Conservation (phyloP, 805 yeast genomes). For the Millerozyma miso region DNA sequence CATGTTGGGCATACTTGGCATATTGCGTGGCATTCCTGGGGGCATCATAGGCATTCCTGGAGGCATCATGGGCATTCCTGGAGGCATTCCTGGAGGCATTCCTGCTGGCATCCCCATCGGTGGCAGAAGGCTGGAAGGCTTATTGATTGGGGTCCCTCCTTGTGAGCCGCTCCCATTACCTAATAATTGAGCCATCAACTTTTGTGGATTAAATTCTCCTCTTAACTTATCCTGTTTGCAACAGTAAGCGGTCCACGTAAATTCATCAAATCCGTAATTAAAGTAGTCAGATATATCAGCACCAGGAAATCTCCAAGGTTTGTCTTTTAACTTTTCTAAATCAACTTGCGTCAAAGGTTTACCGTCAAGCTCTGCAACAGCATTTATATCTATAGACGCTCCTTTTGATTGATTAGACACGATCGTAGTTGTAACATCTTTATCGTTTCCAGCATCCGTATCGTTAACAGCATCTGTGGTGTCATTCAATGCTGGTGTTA, state of each 20-base stretch:
- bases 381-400: slow-evolving; percentile 59
- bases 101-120: slow-evolving; percentile 22
- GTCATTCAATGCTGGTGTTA: slow-evolving; percentile 25
- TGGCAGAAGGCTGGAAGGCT: slow-evolving; percentile 16
- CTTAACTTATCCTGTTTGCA: slow-evolving; percentile 79
- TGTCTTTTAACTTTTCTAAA: slow-evolving; percentile 77
- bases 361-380: slow-evolving; percentile 72
- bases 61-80: slow-evolving; percentile 14
- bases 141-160: slow-evolving; percentile 1
- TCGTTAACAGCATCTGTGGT: slow-evolving; percentile 22
- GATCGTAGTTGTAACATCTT: slow-evolving; percentile 32
- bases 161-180: slow-evolving; percentile 21
- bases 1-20: slow-evolving; percentile 16
- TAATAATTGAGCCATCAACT: slow-evolving; percentile 63
- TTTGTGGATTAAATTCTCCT: slow-evolving; percentile 78
- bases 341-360: slow-evolving; percentile 77
- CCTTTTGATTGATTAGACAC: slow-evolving; percentile 30
- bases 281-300: slow-evolving; percentile 93
- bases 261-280: slow-evolving; percentile 94
- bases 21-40: slow-evolving; percentile 10
- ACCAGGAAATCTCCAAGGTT: slow-evolving; percentile 98
- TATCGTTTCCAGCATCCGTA: slow-evolving; percentile 16
- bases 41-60: slow-evolving; percentile 20
- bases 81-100: slow-evolving; percentile 11
- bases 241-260: slow-evolving; percentile 92